Evolutionary conservation across 1,284 basidiomycete genomes (phyloP), one percentile per base, ranked within the genome.

Genomic region (Rhizoctonia solani): DNA sequence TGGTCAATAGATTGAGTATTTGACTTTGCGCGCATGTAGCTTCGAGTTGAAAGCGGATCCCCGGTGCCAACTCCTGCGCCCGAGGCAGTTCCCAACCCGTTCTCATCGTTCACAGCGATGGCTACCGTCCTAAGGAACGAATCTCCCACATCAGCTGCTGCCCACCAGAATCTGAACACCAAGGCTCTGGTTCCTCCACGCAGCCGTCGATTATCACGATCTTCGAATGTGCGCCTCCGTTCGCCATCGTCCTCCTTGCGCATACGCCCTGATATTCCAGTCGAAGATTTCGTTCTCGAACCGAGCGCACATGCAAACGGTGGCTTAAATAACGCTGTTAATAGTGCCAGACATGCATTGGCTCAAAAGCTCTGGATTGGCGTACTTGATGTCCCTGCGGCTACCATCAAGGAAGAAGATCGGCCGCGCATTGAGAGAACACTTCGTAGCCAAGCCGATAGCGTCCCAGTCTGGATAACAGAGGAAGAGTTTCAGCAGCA

Each of bases 381-480:
- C n/a, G 88, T 88, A 0, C 79, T 92, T 27, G 89, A 88, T 3
- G 84, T 83, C 21, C 82, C 83, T 68, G 89, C 88, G 0, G 88
- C 91, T 71, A 75, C 73, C 0, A 85, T 89, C 72, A 77, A 79
- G 32, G 81, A 83, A n/a, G 79, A 79, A 3, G 77, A 89, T 16
- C 82, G 85, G 67, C 76, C 77, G 27, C 82, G 83, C 49, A 83
- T 94, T 67, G 86, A 91, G 71, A 73, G 77, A 49, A 79, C 84
- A 41, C 84, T 92, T 81, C 73, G 80, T 54, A 77, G 82, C 4
- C 80, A 89, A 72, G 79, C 82, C 41, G 78, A 83, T 0, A 85
- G 85, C 72, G 73, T 87, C 4, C 88, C 90, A 0, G 89, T 95
- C 23, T 93, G 92, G 92, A 87, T 95, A n/a, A 73, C 55, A 6